These are phyloP conservation scores for Chytriomyces confervae DNA, from an alignment of 192 early-diverging fungal genomes.

Conservation along the genomic window DNA sequence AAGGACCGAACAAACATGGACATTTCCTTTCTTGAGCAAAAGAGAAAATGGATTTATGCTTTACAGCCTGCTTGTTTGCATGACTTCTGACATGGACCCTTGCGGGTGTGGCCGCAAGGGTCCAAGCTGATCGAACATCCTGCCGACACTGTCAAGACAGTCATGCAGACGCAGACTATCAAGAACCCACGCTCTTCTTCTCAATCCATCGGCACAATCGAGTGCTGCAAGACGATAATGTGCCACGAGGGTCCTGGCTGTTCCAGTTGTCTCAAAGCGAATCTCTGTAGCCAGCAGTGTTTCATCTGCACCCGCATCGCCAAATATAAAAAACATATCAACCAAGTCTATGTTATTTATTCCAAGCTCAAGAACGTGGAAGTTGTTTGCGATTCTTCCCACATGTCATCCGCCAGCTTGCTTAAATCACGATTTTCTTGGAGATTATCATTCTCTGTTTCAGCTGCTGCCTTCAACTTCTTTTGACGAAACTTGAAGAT, in stretches of 20 bases:
- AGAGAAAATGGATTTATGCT: neutral
- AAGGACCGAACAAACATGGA: neutral
- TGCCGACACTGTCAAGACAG: slow-evolving; percentile 6
- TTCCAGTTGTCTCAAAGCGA: neutral
- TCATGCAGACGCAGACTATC: neutral
- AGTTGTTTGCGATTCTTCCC: neutral
- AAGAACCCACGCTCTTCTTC: neutral
- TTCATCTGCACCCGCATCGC: too few relatives aligned
- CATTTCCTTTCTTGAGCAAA: neutral
- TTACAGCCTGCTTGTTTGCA: neutral
- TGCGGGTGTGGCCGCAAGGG: too few relatives aligned
- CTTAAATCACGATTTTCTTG: neutral
- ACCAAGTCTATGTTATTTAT: neutral
- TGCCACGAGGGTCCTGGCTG: neutral
- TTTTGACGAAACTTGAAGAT: neutral
- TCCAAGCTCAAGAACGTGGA: neutral
- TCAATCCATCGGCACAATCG: neutral
- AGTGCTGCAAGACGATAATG: neutral
- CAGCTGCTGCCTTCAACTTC: too few relatives aligned
- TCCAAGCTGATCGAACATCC: neutral
- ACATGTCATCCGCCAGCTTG: neutral
- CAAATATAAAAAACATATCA: too few relatives aligned
- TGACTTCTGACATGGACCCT: too few relatives aligned
- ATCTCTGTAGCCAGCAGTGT: neutral
- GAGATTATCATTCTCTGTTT: neutral